A percentile compares a stretch with the other conserved stretches of the same genome.
These are phyloP conservation scores for Inga oerstediana DNA, from an alignment of 306 rosid genomes.

Conservation along the genomic window DNA sequence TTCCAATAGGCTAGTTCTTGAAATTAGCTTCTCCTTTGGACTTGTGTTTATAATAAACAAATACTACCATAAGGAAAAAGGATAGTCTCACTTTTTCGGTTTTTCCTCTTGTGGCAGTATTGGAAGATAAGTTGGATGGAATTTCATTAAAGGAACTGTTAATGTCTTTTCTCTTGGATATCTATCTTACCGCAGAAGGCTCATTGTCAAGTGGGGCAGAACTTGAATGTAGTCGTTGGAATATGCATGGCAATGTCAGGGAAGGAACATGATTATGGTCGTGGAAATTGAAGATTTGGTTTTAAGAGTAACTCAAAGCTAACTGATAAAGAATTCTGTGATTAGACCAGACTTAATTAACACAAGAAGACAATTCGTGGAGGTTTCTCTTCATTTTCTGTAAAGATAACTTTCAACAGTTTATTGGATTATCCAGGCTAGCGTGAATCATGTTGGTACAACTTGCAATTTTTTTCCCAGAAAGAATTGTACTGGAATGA, in stretches of 20 bases:
- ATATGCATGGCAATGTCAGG: background rate
- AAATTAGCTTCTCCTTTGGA: no score
- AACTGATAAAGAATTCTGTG: background rate
- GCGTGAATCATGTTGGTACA: background rate
- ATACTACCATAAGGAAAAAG: constrained; percentile 30
- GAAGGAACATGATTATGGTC: background rate
- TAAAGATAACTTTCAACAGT: constrained; percentile 10
- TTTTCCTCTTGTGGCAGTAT: constrained; percentile 27
- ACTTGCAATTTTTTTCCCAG: background rate
- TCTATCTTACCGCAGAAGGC: constrained; percentile 47
- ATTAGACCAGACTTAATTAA: background rate
- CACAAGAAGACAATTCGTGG: background rate
- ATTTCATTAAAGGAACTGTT: constrained; percentile 41
- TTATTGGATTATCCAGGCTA: background rate
- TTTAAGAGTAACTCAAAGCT: background rate
- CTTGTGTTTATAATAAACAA: background rate
- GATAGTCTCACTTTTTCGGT: constrained; percentile 18
- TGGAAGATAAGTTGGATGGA: constrained; percentile 28
- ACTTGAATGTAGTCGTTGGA: background rate
- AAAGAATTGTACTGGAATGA: background rate
- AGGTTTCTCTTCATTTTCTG: constrained; percentile 12
- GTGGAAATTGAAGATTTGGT: background rate
- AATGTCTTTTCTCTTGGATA: constrained; percentile 46
- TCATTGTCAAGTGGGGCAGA: constrained; percentile 20
- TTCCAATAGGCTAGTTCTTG: no score